phyloP scores from a whole-genome alignment of 2,329 filamentous ascomycete species.

The Neurospora sp. region DNA sequence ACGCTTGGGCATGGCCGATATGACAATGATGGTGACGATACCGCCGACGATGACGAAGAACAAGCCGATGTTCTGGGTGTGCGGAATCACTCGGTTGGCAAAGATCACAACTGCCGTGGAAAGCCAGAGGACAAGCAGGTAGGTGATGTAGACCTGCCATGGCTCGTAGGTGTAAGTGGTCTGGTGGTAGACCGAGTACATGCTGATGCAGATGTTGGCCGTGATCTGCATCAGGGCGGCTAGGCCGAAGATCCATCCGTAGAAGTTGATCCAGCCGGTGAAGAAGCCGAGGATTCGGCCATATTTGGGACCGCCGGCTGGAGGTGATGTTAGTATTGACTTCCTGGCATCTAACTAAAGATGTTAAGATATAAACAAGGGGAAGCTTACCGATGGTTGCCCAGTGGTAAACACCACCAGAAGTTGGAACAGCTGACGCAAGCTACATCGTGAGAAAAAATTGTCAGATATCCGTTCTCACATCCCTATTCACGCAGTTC shows the following conservation, averaged over 20 bases:
- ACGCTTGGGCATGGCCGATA: constrained; percentile 38
- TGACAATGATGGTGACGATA: constrained; percentile 42
- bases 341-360: not conserved
- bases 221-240: constrained; percentile 49
- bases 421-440: constrained; percentile 50
- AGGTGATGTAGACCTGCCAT: constrained; percentile 52
- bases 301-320: constrained; percentile 41
- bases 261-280: constrained; percentile 42
- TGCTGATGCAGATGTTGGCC: constrained; percentile 48
- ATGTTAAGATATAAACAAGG: not conserved
- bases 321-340: not conserved
- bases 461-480: not conserved
- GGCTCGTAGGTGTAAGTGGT: constrained; percentile 35
- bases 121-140: constrained; percentile 44
- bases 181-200: constrained; percentile 50
- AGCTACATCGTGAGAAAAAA: constrained; percentile 28
- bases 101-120: constrained; percentile 43
- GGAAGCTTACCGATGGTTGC: constrained; percentile 31
- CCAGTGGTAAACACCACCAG: constrained; percentile 52
- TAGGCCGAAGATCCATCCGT: constrained; percentile 52
- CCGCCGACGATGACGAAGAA: constrained; percentile 45
- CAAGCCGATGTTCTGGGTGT: constrained; percentile 41
- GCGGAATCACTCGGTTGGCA: constrained; percentile 44
- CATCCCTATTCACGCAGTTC: not conserved
- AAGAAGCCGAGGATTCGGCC: constrained; percentile 41